Percentiles rank a stretch among this genome's conserved stretches.
Conservation (phyloP, 495 filamentous ascomycete genomes). For the Penicillium malachiteum region DNA sequence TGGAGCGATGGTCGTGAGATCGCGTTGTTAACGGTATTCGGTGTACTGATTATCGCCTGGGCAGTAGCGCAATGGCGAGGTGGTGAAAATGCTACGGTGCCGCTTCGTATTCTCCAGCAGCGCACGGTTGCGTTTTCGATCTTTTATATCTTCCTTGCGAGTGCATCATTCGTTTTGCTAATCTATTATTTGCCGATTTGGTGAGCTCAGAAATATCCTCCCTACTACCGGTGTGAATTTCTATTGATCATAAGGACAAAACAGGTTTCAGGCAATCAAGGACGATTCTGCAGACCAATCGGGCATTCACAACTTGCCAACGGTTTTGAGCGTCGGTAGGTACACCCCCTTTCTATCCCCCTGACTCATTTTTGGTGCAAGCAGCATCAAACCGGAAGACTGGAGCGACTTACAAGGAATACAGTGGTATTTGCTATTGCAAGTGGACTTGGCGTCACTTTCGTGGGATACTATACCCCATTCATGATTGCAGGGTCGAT, state of each 20-base stretch:
- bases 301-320: constrained; percentile 24
- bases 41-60: too few species aligned
- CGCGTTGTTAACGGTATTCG: too few species aligned
- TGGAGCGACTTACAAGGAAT: too few species aligned
- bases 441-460: constrained; percentile 20
- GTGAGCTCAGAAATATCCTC: constrained; percentile 30
- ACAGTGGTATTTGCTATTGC: constrained; percentile 11
- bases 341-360: too few species aligned
- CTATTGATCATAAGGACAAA: constrained; percentile 20
- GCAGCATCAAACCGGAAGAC: not conserved
- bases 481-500: constrained; percentile 29
- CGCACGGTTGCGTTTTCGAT: constrained; percentile 21
- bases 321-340: constrained; percentile 28
- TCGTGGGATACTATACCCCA: constrained; percentile 42
- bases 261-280: constrained; percentile 37
- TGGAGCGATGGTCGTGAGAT: too few species aligned
- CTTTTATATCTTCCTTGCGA: constrained; percentile 11
- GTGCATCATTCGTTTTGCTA: constrained; percentile 17
- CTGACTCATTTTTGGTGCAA: too few species aligned
- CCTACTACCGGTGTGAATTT: constrained; percentile 25
- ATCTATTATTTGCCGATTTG: constrained; percentile 67
- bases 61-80: too few species aligned
- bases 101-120: constrained; percentile 32
- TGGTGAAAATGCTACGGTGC: constrained; percentile 14
- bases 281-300: constrained; percentile 23